Percentiles rank a stretch among this genome's conserved stretches.
phyloP scores from a whole-genome alignment of 208 protist genomes.

The Leishmania gerbilli region DNA sequence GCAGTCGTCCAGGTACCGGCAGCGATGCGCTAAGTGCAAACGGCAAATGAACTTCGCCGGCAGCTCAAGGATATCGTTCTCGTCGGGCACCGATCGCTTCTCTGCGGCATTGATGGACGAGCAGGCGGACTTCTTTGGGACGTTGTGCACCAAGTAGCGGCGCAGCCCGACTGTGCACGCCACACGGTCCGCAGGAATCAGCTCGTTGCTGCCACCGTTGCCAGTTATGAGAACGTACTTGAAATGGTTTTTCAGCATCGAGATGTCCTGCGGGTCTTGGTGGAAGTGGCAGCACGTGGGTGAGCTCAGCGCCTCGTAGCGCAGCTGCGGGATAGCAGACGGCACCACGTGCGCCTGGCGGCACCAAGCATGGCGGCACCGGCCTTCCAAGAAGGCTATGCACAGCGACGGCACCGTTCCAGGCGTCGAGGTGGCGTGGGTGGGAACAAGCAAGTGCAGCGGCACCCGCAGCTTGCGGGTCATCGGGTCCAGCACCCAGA shows the following conservation, averaged over 20 bases:
- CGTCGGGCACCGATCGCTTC: constrained; percentile 23
- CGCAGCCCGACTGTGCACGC: constrained; percentile 84
- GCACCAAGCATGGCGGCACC: constrained; percentile 89
- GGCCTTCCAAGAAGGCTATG: constrained; percentile 84
- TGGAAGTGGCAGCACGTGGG: constrained; percentile 86
- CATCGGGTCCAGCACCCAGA: constrained; percentile 89
- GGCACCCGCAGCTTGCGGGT: constrained; percentile 88
- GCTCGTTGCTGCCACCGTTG: constrained; percentile 62
- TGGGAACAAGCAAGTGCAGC: constrained; percentile 66
- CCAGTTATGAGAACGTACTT: constrained; percentile 69
- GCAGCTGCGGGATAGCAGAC: constrained; percentile 71
- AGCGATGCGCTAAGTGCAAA: constrained; percentile 85
- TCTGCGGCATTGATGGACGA: constrained; percentile 5
- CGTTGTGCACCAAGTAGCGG: constrained; percentile 81
- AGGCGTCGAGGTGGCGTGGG: constrained; percentile 81
- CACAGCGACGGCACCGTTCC: constrained; percentile 87
- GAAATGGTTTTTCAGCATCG: constrained; percentile 66
- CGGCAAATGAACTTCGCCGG: constrained; percentile 87
- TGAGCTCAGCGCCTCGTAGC: constrained; percentile 81
- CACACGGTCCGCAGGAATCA: constrained; percentile 74
- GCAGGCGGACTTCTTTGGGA: constrained; percentile 31
- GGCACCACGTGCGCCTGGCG: constrained; percentile 85
- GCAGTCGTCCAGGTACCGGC: constrained; percentile 91
- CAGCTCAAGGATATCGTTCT: constrained; percentile 58
- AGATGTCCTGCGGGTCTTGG: constrained; percentile 81